These are phyloP conservation scores for Microcera coccophila DNA, from an alignment of 2,329 filamentous ascomycete genomes.

Conservation along the genomic window DNA sequence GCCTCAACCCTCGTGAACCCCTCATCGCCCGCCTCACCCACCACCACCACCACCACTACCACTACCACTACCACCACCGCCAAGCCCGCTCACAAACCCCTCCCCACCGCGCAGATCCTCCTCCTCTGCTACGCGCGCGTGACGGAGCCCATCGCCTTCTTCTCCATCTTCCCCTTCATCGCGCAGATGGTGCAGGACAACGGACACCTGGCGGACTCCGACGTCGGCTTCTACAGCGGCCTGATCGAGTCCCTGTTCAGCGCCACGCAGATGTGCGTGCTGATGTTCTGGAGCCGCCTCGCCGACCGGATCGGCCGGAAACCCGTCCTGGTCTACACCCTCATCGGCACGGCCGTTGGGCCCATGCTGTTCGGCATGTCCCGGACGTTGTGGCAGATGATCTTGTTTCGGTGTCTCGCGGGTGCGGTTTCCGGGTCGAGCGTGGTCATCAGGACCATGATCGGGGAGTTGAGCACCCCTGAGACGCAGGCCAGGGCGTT, in stretches of 20 bases:
- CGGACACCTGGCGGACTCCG: slow-evolving; percentile 56
- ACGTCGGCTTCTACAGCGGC: slow-evolving; percentile 76
- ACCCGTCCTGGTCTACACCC: slow-evolving; percentile 64
- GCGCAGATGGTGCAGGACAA: slow-evolving; percentile 70
- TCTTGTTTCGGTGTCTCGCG: slow-evolving; percentile 65
- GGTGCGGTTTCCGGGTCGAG: slow-evolving; percentile 72
- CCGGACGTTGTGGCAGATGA: slow-evolving; percentile 66
- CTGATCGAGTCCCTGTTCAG: slow-evolving; percentile 73
- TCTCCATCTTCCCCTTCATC: slow-evolving; percentile 77
- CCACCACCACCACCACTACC: slow-evolving; percentile 1
- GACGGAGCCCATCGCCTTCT: slow-evolving; percentile 77
- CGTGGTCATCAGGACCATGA: slow-evolving; percentile 72
- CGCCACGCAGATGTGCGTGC: slow-evolving; percentile 70
- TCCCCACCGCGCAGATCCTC: slow-evolving; percentile 60
- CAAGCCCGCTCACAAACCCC: slow-evolving; percentile 11
- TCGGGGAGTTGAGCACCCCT: slow-evolving; percentile 66
- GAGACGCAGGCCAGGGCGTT: slow-evolving; percentile 70
- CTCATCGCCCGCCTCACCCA: slow-evolving; percentile 9
- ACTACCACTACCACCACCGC: neutral
- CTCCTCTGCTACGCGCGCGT: slow-evolving; percentile 69
- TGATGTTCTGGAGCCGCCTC: slow-evolving; percentile 66
- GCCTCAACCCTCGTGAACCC: slow-evolving; percentile 24
- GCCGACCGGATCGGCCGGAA: slow-evolving; percentile 67
- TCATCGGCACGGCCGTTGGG: slow-evolving; percentile 59
- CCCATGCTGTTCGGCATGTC: slow-evolving; percentile 67